Evolutionary conservation across 139 green algal genomes (phyloP).

Genomic region (Coelastrella sp.): DNA sequence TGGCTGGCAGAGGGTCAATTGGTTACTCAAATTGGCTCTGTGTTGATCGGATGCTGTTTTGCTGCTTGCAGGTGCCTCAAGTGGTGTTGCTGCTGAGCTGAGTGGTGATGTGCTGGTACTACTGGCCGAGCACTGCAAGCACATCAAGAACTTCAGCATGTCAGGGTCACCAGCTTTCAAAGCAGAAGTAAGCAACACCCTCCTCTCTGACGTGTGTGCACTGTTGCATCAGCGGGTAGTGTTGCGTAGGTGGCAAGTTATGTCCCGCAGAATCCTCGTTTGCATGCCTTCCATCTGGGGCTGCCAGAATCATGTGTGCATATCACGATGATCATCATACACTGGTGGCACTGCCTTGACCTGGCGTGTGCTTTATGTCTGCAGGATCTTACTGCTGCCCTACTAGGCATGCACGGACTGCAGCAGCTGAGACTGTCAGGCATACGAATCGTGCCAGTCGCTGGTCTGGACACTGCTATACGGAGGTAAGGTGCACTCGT

Average conservation of each 20-base stretch:
- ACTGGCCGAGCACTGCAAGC: not conserved
- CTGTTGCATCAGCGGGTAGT: no score
- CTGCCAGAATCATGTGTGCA: no score
- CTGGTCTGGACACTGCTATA: not conserved
- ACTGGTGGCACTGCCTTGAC: no score
- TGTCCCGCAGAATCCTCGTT: no score
- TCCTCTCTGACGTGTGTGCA: no score
- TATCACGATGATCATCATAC: no score
- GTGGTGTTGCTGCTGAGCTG: not conserved
- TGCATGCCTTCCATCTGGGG: no score
- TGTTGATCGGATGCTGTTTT: no score
- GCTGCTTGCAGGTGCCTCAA: not conserved
- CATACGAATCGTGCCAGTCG: not conserved
- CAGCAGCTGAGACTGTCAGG: conserved; percentile 2
- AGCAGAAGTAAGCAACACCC: not conserved
- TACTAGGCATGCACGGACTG: conserved; percentile 17
- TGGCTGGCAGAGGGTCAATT: no score
- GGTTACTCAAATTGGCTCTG: no score
- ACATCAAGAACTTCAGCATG: not conserved
- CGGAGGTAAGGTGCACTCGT: not conserved
- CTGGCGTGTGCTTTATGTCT: not conserved
- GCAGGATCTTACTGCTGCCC: conserved; percentile 26
- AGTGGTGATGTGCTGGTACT: not conserved
- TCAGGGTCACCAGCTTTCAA: not conserved
- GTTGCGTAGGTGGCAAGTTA: no score